Base-by-base conservation (phyloP, 768 basidiomycete genomes). In the Pisolithus microcarpus region DNA sequence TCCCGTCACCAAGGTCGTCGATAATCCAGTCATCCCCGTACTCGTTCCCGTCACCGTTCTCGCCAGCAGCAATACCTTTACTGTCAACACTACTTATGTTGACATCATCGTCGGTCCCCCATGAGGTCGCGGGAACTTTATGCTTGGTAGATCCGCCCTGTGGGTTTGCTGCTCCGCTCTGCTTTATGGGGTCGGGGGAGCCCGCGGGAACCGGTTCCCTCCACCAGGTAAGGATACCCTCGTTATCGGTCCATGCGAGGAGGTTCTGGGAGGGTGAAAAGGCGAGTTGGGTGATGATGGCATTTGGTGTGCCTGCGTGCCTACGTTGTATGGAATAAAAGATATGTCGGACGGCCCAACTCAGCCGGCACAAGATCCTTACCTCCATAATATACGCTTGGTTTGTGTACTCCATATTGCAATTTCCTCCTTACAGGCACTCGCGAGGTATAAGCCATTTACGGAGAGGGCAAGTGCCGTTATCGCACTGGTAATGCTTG, bases 381-480 rank as follows among this genome's bases (percentile, higher is more conserved):
- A 89, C 88, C 77, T 76, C 53, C 79, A 72, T 48, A 98, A 72
- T 28, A 90, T 65, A 39, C 75, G 72, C 42, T 79, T 75, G 15
- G 81, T 82, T 53, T 87, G 80, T 3, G 82, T 85, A 5, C 87
- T 82, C 94, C 93, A 99, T 39, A 97, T 66, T 57, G 83, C 71
- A 4, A 97, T 72, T 46, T 77, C 80, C 13, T 84, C 79, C 50
- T 75, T 75, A 16, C 78, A 81, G 7, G 91, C 82, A 7, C 89
- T 85, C 0, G 85, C 94, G 15, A 99, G 79, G 66, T 98, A 98
- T 26, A 79, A 72, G 1, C 96, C 96, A 56, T 98, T 98, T 0
- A 77, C 69, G 0, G 93, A 97, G 61, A 95, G 70, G 0, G 89
- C 84, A 18, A 99, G 69, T 0, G 82, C 75, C 5, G 79, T 76